phyloP scores from a whole-genome alignment of 805 yeast genomes.

The Metschnikowia bowlesiae region DNA sequence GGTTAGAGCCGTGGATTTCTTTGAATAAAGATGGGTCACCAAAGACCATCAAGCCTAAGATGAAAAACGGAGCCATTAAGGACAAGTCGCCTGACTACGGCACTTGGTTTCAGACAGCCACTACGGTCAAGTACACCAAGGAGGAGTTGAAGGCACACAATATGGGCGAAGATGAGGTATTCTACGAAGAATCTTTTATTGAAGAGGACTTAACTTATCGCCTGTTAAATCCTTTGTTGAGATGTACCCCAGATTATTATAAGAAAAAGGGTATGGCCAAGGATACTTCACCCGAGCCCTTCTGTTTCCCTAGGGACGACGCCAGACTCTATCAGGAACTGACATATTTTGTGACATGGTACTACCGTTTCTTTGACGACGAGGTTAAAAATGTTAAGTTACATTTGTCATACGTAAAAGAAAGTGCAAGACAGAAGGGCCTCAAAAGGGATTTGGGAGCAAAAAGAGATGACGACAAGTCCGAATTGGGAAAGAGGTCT shows the following conservation, averaged over 20 bases:
- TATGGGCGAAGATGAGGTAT: conserved; percentile 56
- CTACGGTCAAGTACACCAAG: conserved; percentile 52
- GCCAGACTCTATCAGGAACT: conserved; percentile 51
- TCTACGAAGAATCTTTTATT: conserved; percentile 49
- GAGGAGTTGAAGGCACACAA: conserved; percentile 70
- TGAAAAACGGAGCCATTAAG: conserved; percentile 66
- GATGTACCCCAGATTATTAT: conserved; percentile 82
- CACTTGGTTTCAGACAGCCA: conserved; percentile 71
- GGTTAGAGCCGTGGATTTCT: conserved; percentile 77
- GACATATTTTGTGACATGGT: conserved; percentile 81
- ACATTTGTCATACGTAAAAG: conserved; percentile 64
- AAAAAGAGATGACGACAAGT: conserved; percentile 9
- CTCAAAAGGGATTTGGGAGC: conserved; percentile 37
- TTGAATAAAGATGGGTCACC: conserved; percentile 75
- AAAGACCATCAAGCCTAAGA: conserved; percentile 70
- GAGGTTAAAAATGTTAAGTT: conserved; percentile 58
- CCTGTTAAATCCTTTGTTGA: conserved; percentile 66
- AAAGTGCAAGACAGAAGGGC: conserved; percentile 52
- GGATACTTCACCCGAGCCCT: conserved; percentile 62
- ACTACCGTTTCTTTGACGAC: conserved; percentile 54
- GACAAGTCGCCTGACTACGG: conserved; percentile 68
- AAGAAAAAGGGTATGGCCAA: conserved; percentile 59
- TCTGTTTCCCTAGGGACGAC: conserved; percentile 75
- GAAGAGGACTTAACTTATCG: conserved; percentile 75
- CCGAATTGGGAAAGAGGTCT: conserved; percentile 22